Percentiles rank a stretch among this genome's conserved stretches.
phyloP scores from a whole-genome alignment of 306 rosid genomes.

The Mimosa bimucronata region DNA sequence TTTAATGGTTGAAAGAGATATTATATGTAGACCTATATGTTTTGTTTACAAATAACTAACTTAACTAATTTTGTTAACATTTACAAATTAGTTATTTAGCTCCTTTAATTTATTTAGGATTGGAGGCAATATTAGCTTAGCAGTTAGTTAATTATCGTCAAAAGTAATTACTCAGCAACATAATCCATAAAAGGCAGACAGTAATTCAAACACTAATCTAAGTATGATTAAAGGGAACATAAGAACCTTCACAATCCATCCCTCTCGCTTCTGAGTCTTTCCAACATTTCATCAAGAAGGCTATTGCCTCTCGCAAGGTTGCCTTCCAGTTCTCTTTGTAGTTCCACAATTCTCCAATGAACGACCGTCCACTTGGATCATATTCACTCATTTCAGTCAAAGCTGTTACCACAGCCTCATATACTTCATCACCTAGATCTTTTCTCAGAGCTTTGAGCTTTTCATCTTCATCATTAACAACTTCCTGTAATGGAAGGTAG shows the following conservation, averaged over 20 bases:
- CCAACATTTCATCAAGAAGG: slow-evolving; percentile 48
- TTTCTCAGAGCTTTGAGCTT: slow-evolving; percentile 42
- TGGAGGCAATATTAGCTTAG: background rate
- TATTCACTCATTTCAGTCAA: slow-evolving; percentile 60
- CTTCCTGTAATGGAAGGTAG: slow-evolving; percentile 53
- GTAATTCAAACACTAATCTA: background rate
- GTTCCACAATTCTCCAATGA: slow-evolving; percentile 60
- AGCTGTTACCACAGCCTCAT: slow-evolving; percentile 54
- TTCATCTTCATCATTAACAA: slow-evolving; percentile 49
- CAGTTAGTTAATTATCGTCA: background rate
- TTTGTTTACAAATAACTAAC: no score
- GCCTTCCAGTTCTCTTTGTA: slow-evolving; percentile 49
- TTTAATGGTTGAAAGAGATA: no score
- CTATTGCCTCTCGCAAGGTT: slow-evolving; percentile 48
- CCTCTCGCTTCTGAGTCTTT: slow-evolving; percentile 38
- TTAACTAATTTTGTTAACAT: no score
- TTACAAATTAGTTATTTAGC: no score
- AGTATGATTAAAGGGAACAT: background rate
- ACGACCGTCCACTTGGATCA: slow-evolving; percentile 62
- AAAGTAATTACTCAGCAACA: background rate
- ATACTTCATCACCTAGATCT: slow-evolving; percentile 50
- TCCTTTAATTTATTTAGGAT: no score
- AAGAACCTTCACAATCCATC: slow-evolving; percentile 38
- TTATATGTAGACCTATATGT: no score
- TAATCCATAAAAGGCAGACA: background rate